A percentile compares a stretch with the other conserved stretches of the same genome.
These are phyloP conservation scores for Rhytidiadelphus loreus DNA, from an alignment of 225 moss, liverwort and hornwort genomes.

Conservation along the genomic window DNA sequence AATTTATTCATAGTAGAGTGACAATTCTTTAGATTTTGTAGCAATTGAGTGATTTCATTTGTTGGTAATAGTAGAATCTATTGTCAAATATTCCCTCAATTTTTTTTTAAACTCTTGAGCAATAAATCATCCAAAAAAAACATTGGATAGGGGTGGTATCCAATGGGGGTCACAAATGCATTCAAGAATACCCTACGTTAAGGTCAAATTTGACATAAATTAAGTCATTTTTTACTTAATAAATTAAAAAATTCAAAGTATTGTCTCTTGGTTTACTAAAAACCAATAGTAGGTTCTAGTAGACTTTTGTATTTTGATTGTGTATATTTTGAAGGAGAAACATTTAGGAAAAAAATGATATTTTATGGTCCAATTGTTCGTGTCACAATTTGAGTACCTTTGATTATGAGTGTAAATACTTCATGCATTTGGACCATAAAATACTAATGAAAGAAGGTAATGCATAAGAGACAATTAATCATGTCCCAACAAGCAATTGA, in stretches of 20 bases:
- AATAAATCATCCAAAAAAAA: not conserved
- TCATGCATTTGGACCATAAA: not conserved
- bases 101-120: no score
- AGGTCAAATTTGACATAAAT: not conserved
- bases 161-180: not conserved
- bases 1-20: no score
- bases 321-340: not conserved
- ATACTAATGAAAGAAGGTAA: not conserved
- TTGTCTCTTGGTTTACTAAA: not conserved
- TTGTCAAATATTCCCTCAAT: fast-evolving
- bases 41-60: not conserved
- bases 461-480: not conserved
- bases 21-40: fast-evolving
- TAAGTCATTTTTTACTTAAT: no score
- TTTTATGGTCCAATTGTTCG: not conserved
- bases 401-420: not conserved
- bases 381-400: fast-evolving
- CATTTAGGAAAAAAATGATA: not conserved
- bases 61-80: no score
- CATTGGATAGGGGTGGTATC: fast-evolving
- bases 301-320: not conserved
- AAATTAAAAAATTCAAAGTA: not conserved
- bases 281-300: fast-evolving
- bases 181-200: fast-evolving
- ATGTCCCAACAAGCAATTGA: not conserved